Evolutionary conservation across 768 basidiomycete genomes (phyloP).

Genomic region (Tephrocybe rancida): DNA sequence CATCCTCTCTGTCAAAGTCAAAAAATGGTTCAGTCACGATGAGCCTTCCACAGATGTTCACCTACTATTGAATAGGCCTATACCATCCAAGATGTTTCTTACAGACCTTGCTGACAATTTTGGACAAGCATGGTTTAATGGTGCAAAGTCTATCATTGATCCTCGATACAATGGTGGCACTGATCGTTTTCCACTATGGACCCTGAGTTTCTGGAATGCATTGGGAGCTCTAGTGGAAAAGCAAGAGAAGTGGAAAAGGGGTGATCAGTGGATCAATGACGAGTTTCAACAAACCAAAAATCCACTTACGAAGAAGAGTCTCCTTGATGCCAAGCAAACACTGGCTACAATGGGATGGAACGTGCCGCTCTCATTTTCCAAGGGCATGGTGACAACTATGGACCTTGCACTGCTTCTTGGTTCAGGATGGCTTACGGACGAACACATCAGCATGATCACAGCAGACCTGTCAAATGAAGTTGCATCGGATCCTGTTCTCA

Average conservation of each 20-base stretch:
- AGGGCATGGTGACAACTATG: background rate
- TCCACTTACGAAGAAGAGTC: background rate
- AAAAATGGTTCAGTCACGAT: slow-evolving; percentile 2
- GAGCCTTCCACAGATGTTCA: background rate
- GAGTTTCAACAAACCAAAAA: slow-evolving; percentile 2
- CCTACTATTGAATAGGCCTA: background rate
- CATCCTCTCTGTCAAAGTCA: no score
- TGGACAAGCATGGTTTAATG: slow-evolving; percentile 10
- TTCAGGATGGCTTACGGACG: slow-evolving; percentile 6
- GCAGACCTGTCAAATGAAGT: slow-evolving; percentile 10
- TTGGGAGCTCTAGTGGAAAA: background rate
- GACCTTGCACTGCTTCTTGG: slow-evolving; percentile 9
- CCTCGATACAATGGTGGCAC: background rate
- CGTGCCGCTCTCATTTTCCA: background rate
- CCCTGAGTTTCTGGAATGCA: no score
- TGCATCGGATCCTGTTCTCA: slow-evolving; percentile 3
- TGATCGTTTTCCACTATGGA: no score
- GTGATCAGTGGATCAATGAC: slow-evolving; percentile 10
- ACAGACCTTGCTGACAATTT: background rate
- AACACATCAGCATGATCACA: slow-evolving; percentile 16
- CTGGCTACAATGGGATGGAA: slow-evolving; percentile 8
- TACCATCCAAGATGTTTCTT: slow-evolving; percentile 1
- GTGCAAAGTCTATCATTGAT: slow-evolving; percentile 4
- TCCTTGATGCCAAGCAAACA: background rate
- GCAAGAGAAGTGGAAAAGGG: slow-evolving; percentile 12